Evolutionary conservation across 1,139 yeast species (phyloP).

Genomic region (Pichia sp.): DNA sequence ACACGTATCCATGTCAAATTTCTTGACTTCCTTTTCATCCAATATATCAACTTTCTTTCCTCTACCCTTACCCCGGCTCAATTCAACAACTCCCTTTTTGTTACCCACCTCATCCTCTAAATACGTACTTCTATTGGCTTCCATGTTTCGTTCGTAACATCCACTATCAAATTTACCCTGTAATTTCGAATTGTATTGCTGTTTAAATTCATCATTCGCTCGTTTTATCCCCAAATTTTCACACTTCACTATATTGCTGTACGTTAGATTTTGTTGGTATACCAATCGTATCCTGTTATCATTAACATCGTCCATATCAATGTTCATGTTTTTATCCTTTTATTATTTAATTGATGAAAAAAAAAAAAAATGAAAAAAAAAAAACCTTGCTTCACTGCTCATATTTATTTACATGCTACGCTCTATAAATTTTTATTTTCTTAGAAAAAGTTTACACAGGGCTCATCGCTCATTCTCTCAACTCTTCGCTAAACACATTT

Average conservation of each 20-base stretch:
- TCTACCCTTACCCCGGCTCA: neutral
- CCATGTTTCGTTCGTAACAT: neutral
- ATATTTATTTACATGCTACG: too few relatives aligned
- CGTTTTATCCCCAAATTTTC: neutral
- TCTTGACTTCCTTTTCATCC: neutral
- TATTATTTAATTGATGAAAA: neutral
- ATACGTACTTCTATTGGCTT: neutral
- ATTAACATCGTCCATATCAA: neutral
- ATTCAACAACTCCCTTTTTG: neutral
- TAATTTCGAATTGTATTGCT: slow-evolving; percentile 7
- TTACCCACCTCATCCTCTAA: slow-evolving; percentile 6
- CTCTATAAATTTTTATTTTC: too few relatives aligned
- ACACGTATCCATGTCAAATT: slow-evolving; percentile 38
- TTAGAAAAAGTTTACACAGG: too few relatives aligned
- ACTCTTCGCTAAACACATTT: too few relatives aligned
- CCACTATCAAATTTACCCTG: slow-evolving; percentile 1
- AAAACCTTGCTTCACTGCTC: too few relatives aligned
- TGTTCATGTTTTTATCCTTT: too few relatives aligned
- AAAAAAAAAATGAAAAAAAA: slow-evolving; percentile 36
- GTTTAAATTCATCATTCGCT: neutral
- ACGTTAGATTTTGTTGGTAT: neutral
- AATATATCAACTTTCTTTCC: neutral
- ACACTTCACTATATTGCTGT: slow-evolving; percentile 2
- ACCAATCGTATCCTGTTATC: neutral
- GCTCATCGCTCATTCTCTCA: too few relatives aligned